phyloP scores from a whole-genome alignment of 495 filamentous ascomycete species.

The Penicillium riverlandense region DNA sequence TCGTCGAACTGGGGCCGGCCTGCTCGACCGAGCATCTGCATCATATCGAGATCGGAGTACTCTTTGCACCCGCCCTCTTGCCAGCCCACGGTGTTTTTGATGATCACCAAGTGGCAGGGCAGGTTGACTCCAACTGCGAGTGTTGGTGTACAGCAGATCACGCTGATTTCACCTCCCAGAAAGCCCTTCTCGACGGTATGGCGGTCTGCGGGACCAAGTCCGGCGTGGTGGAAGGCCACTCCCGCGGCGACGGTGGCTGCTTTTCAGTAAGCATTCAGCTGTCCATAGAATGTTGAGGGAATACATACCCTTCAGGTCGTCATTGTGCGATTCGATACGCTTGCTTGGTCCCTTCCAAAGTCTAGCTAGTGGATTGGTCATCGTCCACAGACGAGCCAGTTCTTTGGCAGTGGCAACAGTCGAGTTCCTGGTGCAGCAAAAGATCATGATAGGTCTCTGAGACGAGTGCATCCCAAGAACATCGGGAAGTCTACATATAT shows the following conservation, averaged over 20 bases:
- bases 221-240: conserved; percentile 92
- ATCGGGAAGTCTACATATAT: conserved; percentile 48
- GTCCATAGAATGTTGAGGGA: too few relatives aligned
- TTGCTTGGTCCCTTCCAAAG: conserved; percentile 62
- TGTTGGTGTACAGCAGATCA: conserved; percentile 95
- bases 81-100: conserved; percentile 82
- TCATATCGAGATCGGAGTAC: conserved; percentile 87
- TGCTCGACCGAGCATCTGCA: conserved; percentile 96
- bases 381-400: conserved; percentile 61
- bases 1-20: conserved; percentile 91
- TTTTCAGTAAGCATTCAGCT: background rate
- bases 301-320: conserved; percentile 51
- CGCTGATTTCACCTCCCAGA: conserved; percentile 65
- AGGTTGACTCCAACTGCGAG: conserved; percentile 91
- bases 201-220: conserved; percentile 67
- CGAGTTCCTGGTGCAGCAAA: conserved; percentile 81
- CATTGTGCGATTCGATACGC: conserved; percentile 48
- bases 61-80: conserved; percentile 59
- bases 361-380: conserved; percentile 45
- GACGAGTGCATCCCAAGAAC: conserved; percentile 72
- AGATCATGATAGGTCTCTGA: conserved; percentile 84
- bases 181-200: conserved; percentile 64
- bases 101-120: conserved; percentile 85
- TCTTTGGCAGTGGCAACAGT: conserved; percentile 67
- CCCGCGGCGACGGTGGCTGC: conserved; percentile 56